These are phyloP conservation scores for Pseudopithomyces chartarum DNA, from an alignment of 2,329 filamentous ascomycete genomes.

Conservation along the genomic window DNA sequence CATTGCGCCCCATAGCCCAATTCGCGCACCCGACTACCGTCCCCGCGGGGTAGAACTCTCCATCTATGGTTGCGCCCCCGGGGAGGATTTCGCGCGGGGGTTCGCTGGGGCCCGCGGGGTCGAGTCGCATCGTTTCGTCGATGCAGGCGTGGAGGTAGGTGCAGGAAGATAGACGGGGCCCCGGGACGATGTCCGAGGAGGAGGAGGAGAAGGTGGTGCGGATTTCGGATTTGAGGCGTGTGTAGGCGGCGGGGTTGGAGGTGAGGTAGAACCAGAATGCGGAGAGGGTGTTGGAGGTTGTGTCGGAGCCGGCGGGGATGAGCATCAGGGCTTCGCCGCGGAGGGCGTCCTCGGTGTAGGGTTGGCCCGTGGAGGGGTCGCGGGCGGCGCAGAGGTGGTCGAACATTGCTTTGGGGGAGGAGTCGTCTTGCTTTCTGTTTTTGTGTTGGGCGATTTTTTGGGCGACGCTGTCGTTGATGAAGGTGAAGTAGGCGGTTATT, in stretches of 20 bases:
- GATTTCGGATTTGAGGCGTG: conserved; percentile 7
- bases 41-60: conserved; percentile 16
- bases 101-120: conserved; percentile 13
- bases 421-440: not conserved
- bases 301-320: conserved; percentile 15
- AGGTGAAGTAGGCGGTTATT: conserved; percentile 9
- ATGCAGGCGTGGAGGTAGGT: conserved; percentile 16
- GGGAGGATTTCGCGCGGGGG: conserved; percentile 10
- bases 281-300: conserved; percentile 2
- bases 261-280: conserved; percentile 18
- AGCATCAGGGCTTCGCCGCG: conserved; percentile 22
- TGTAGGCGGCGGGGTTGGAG: conserved; percentile 1
- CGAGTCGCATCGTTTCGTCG: conserved; percentile 14
- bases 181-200: conserved; percentile 10
- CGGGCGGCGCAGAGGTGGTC: conserved; percentile 46
- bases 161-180: conserved; percentile 6
- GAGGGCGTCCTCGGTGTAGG: conserved; percentile 43
- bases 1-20: conserved; percentile 18
- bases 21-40: conserved; percentile 14
- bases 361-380: conserved; percentile 43
- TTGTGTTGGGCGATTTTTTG: not conserved
- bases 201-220: conserved; percentile 5
- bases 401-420: conserved; percentile 40
- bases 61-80: conserved; percentile 18
- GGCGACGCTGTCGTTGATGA: conserved; percentile 10